Conservation (phyloP, 1,139 yeast species). For the Pichia sp. region DNA sequence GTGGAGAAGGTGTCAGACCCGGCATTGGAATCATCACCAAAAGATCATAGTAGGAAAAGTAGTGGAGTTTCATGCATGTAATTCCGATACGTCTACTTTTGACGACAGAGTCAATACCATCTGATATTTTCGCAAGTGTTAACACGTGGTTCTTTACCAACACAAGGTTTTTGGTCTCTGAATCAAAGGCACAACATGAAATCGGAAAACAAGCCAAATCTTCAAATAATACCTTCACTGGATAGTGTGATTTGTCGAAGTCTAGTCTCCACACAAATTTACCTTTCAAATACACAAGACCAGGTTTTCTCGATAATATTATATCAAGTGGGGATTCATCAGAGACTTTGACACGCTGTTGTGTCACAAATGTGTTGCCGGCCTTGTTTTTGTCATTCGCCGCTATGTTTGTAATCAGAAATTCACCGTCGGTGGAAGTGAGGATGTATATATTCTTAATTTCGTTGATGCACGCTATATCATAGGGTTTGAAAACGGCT, state of each 20-base stretch:
- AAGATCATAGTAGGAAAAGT: too few species aligned
- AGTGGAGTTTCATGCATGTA: too few species aligned
- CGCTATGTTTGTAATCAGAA: not conserved
- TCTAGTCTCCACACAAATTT: constrained; percentile 40
- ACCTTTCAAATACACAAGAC: constrained; percentile 25
- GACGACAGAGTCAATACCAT: too few species aligned
- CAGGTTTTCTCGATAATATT: not conserved
- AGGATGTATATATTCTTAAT: not conserved
- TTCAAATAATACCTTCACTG: constrained; percentile 31
- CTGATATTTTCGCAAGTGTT: too few species aligned
- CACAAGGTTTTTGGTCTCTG: too few species aligned
- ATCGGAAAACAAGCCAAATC: too few species aligned
- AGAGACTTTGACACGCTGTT: not conserved
- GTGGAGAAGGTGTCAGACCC: too few species aligned
- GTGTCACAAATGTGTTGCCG: too few species aligned
- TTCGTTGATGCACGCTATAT: not conserved
- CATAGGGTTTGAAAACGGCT: not conserved
- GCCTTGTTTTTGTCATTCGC: not conserved
- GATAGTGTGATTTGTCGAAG: constrained; percentile 29
- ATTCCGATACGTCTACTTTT: too few species aligned
- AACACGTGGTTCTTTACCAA: too few species aligned
- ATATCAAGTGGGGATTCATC: constrained; percentile 10
- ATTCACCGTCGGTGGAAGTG: not conserved
- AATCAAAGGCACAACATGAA: too few species aligned
- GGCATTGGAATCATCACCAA: too few species aligned